Conservation (phyloP, 495 filamentous ascomycete genomes). For the Tuber borchii region DNA sequence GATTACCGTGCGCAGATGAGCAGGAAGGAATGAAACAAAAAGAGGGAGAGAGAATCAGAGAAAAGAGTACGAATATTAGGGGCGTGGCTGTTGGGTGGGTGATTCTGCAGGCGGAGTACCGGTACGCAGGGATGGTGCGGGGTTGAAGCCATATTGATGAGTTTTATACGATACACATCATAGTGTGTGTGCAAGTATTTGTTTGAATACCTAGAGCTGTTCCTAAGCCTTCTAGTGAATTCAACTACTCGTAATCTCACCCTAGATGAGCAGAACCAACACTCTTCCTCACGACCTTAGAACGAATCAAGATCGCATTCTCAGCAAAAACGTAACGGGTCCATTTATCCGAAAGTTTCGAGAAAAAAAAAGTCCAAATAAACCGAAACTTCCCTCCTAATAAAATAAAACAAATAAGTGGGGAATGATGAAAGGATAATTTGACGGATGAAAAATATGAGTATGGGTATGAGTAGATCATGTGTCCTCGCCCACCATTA, state of each 20-base stretch:
- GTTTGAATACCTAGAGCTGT: not conserved
- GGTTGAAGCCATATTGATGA: not conserved
- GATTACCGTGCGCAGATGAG: not conserved
- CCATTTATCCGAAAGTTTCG: not conserved
- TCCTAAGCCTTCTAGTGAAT: not conserved
- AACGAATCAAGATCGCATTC: not conserved
- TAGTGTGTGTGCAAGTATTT: not conserved
- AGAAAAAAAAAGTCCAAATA: not conserved
- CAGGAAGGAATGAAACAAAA: not conserved
- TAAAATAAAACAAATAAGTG: not conserved
- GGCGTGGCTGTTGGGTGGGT: not conserved
- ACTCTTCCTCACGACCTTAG: not conserved
- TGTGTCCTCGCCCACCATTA: conserved; percentile 30
- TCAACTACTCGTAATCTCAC: not conserved
- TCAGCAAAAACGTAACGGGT: not conserved
- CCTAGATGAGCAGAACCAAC: not conserved
- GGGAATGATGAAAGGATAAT: not conserved
- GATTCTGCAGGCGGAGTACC: not conserved
- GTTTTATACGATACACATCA: not conserved
- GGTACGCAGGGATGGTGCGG: not conserved
- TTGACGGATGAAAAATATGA: not conserved
- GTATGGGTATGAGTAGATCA: not conserved
- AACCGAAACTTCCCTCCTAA: not conserved
- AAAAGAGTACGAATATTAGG: not conserved
- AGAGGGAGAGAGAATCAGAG: not conserved